Evolutionary conservation across 1,284 basidiomycete species (phyloP), one percentile per base, ranked within the genome.

Genomic region (Cryptococcus sp.): DNA sequence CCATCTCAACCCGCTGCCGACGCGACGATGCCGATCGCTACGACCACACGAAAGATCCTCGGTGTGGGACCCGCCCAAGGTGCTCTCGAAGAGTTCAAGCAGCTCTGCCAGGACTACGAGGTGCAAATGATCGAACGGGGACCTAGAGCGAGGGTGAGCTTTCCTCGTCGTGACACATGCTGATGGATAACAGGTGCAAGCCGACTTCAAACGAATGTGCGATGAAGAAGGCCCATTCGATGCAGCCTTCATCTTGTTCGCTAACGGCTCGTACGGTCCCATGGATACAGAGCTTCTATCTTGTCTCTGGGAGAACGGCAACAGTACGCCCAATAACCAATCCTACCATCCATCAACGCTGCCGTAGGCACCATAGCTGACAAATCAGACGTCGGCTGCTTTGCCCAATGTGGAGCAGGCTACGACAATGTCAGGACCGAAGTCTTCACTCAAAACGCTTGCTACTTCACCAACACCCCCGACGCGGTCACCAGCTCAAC

Each of bases 341-440:
- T 25, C 43, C 53, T 22, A 51, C 54, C 19, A 26, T 54, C 18
- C 56, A 31, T n/a, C n/a, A n/a, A n/a, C n/a, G n/a, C n/a, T 31
- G 9, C 28, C 14, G 14, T 31, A 31, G 28, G 28, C 28, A 14
- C 28, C 7, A 14, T 31, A 7, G 28, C 7, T 31, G 28, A 7
- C 28, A 31, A 31, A 7, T 14, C 14, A 31, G 28, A 31, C 14
- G 28, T 31, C 28, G 28, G 9, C 7, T 31, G 28, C 14, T 31
- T 55, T 34, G 58, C 58, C 3, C 58, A 57, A 26, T 55, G 58
- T 36, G 58, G 58, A 5, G 49, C 53, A 7, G 58, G 58, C 2
- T 60, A 57, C 43, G 53, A 57, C 37, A 53, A 57, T 38, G 55
- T 57, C 42, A 18, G 35, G 14, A 51, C 57, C 9, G 40, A 42